Evolutionary conservation across 148 eudicot genomes (phyloP).

Genomic region (Fagopyrum homotropicum): DNA sequence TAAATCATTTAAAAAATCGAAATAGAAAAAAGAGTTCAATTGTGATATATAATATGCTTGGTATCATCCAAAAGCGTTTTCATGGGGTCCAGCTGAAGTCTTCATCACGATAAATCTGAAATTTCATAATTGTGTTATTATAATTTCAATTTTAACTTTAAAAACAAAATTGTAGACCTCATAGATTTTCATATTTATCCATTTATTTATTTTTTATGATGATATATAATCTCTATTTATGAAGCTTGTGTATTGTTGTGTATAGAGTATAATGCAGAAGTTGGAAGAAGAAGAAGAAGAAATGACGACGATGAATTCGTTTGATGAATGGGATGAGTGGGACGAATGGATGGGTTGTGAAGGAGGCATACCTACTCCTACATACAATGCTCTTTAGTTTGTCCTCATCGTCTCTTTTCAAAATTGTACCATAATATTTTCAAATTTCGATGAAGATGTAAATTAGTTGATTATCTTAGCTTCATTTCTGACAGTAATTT

Average conservation of each 20-base stretch:
- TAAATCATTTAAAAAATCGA: background rate
- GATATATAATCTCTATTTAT: background rate
- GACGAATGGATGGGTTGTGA: constrained; percentile 13
- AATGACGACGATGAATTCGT: background rate
- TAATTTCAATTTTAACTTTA: too few relatives aligned
- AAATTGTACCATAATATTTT: background rate
- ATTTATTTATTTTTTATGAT: too few relatives aligned
- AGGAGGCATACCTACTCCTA: constrained; percentile 4
- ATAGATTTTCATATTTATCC: background rate
- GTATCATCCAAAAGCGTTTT: background rate
- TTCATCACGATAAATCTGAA: background rate
- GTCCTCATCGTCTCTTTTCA: background rate
- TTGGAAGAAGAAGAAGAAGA: constrained; percentile 8
- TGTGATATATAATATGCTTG: background rate
- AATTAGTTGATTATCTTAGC: background rate
- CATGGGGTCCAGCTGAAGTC: constrained; percentile 3
- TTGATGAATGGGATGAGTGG: constrained; percentile 9
- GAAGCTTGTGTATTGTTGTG: too few relatives aligned
- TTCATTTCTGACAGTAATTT: background rate
- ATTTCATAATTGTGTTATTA: too few relatives aligned
- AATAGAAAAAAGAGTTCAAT: background rate
- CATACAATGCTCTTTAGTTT: background rate
- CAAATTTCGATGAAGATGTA: background rate
- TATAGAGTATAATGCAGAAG: constrained; percentile 1
- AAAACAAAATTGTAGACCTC: too few relatives aligned